Conservation (phyloP, 805 yeast genomes). For the Wickerhamomyces bovis region DNA sequence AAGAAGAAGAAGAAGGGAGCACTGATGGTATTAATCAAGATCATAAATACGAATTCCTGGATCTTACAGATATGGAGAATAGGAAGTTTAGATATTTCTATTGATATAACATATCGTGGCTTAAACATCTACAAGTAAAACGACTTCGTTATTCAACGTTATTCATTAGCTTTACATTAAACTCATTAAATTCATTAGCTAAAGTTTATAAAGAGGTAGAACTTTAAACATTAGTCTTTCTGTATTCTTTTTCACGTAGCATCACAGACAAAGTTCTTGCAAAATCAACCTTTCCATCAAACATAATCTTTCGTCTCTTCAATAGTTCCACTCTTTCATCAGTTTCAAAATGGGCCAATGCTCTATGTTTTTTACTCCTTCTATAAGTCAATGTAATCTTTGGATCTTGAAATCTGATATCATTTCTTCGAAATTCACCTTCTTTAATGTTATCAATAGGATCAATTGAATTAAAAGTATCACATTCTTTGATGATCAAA, state of each 20-base stretch:
- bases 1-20: neutral
- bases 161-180: too few species aligned
- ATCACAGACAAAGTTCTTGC: neutral
- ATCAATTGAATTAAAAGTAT: neutral
- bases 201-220: too few species aligned
- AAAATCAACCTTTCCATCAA: neutral
- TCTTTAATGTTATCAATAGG: neutral
- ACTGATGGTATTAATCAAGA: neutral
- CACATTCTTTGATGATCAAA: neutral
- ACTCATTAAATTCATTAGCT: neutral
- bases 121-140: too few species aligned
- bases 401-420: neutral
- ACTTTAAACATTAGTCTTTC: neutral
- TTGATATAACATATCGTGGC: neutral
- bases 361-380: neutral
- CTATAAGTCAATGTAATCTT: neutral
- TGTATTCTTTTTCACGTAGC: neutral
- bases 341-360: neutral
- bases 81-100: conserved; percentile 7
- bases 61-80: conserved; percentile 6
- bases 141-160: too few species aligned
- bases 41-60: conserved; percentile 5
- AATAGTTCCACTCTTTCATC: neutral
- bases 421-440: neutral
- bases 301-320: neutral